These are phyloP conservation scores for Nannizzia gypsea DNA, from an alignment of 2,329 filamentous ascomycete genomes.

Conservation along the genomic window DNA sequence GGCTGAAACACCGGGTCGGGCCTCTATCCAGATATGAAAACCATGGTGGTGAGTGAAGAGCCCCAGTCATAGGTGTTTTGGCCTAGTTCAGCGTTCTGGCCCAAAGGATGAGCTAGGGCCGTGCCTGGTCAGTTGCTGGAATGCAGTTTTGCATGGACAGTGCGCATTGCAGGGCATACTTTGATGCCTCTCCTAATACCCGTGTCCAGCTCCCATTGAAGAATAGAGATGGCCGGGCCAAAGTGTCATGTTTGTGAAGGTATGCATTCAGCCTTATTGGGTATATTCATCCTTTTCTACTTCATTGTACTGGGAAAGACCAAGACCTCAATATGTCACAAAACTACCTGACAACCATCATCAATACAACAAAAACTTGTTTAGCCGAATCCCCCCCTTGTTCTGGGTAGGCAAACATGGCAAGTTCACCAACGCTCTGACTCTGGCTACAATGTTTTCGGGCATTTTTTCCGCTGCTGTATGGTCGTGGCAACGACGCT, in stretches of 20 bases:
- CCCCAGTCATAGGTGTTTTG: too few relatives aligned
- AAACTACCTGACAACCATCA: conserved; percentile 19
- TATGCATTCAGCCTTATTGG: conserved; percentile 17
- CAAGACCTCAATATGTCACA: conserved; percentile 15
- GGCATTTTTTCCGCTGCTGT: conserved; percentile 10
- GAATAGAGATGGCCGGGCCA: conserved; percentile 33
- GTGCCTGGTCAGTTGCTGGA: too few relatives aligned
- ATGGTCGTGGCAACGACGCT: neutral
- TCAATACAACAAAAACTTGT: conserved; percentile 16
- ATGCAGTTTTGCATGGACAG: too few relatives aligned
- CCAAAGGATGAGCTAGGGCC: too few relatives aligned
- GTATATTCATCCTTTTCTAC: conserved; percentile 9
- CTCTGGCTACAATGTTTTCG: neutral
- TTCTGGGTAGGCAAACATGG: neutral
- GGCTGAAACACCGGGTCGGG: too few relatives aligned
- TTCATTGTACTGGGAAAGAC: conserved; percentile 17
- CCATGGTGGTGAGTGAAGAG: too few relatives aligned
- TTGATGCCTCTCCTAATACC: too few relatives aligned
- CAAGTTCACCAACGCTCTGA: neutral
- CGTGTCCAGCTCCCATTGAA: too few relatives aligned
- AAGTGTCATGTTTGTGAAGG: conserved; percentile 36
- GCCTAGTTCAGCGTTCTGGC: too few relatives aligned
- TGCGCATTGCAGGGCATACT: too few relatives aligned
- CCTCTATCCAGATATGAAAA: too few relatives aligned
- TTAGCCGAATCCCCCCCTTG: neutral